phyloP scores from a whole-genome alignment of 2,329 filamentous ascomycete genomes.

The Fusarium tuaranense region DNA sequence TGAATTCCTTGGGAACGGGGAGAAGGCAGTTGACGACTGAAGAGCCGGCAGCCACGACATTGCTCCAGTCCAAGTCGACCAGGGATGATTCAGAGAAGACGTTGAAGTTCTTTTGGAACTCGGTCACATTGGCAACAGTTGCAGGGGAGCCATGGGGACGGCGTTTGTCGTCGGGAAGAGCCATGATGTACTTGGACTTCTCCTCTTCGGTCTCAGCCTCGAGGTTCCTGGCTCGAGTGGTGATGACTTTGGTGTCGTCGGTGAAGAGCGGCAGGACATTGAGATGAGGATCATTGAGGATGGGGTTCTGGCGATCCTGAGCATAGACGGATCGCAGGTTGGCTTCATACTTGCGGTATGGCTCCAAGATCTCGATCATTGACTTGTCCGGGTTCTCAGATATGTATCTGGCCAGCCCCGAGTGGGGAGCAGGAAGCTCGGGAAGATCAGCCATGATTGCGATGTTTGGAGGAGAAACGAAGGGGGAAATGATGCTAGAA shows the following conservation, averaged over 20 bases:
- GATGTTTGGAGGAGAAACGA: not conserved
- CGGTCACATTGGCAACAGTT: constrained; percentile 72
- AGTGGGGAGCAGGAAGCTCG: constrained; percentile 59
- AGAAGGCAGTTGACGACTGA: constrained; percentile 84
- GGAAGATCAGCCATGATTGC: constrained; percentile 54
- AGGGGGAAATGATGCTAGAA: not conserved
- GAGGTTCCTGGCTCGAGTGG: constrained; percentile 71
- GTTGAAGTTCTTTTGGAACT: constrained; percentile 83
- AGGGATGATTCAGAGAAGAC: constrained; percentile 85
- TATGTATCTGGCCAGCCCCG: constrained; percentile 65
- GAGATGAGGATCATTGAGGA: constrained; percentile 66
- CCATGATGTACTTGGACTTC: constrained; percentile 77
- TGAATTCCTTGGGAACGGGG: constrained; percentile 73
- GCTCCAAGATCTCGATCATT: constrained; percentile 69
- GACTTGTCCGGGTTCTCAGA: constrained; percentile 63
- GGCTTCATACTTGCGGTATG: constrained; percentile 76
- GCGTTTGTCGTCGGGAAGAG: constrained; percentile 70
- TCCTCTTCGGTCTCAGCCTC: constrained; percentile 68
- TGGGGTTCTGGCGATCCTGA: constrained; percentile 71
- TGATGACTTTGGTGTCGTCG: constrained; percentile 66
- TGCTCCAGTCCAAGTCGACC: constrained; percentile 82
- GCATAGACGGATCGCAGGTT: constrained; percentile 76
- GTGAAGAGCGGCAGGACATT: constrained; percentile 77
- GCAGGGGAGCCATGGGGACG: constrained; percentile 73
- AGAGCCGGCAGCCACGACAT: constrained; percentile 84